These are phyloP conservation scores for Gracilariopsis chorda DNA, from an alignment of 23 red algal genomes.

Conservation along the genomic window DNA sequence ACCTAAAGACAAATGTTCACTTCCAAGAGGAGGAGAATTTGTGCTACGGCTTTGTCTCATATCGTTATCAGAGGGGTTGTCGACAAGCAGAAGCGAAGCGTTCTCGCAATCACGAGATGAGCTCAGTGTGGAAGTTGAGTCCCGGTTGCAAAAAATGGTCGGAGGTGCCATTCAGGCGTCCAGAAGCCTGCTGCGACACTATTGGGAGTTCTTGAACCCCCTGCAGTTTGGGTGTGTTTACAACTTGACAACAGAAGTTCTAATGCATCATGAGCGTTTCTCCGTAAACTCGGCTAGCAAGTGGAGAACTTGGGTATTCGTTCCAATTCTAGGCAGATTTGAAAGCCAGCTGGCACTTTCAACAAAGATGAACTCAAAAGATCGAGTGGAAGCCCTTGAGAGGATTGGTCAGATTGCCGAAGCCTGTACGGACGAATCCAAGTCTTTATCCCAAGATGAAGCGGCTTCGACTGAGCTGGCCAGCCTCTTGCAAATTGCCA, in stretches of 20 bases:
- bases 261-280: not conserved
- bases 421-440: not conserved
- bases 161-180: slow-evolving; percentile 15
- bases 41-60: not conserved
- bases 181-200: not conserved
- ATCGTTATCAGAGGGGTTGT: not conserved
- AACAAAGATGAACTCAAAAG: not conserved
- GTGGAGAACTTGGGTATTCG: slow-evolving; percentile 2
- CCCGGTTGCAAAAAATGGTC: slow-evolving; percentile 25
- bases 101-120: not conserved
- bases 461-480: not conserved
- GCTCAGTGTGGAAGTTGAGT: not conserved
- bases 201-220: not conserved
- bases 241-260: not conserved
- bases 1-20: not conserved
- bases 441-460: not conserved
- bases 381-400: not conserved
- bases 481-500: slow-evolving; percentile 30
- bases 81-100: not conserved
- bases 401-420: not conserved
- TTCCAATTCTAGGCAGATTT: not conserved
- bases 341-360: not conserved
- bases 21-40: not conserved
- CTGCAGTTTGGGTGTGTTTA: not conserved
- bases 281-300: not conserved